Base-by-base conservation (phyloP, 148 eudicot species). In the Rhododendron vialii region DNA sequence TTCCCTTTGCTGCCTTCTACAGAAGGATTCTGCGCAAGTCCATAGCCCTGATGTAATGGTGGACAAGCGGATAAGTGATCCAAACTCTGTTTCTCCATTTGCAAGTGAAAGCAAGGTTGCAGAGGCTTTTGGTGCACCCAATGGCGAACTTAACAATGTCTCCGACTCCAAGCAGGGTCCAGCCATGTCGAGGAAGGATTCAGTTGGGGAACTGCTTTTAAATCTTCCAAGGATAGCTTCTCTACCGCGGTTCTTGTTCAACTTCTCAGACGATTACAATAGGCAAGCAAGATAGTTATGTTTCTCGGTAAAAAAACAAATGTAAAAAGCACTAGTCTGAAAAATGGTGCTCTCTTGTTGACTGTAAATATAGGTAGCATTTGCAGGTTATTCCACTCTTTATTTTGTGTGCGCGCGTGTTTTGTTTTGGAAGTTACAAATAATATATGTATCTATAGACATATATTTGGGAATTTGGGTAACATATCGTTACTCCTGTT, bases 1-100 rank as follows among this genome's bases (percentile, higher is more conserved):
- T 82, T 96, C 99, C 78, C 98, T 96, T 47, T 96, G 97, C 88
- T 96, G 99, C 91, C 98, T 96, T 78, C 91, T 96, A 24, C 99
- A 95, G 83, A 94, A 89, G 89, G 98, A 96, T 53, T 86, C 90
- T 38, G 5, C 82, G 17, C 53, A 88, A 82, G 86, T 67, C 73
- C 88, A 90, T 11, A 89, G 80, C 77, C 82, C n/a, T 4, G 79
- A 75, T 75, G 22, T 22, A n/a, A 82, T 67, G 55, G 59, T 55
- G 83, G 82, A 41, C 59, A 90, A 78, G 73, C 86, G 43, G 53
- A 73, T 30, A 47, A 79, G 84, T 47, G 90, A 84, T 18, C 15
- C 80, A 10, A 75, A 48, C 75, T 47, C 76, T 11, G 41, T 43
- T 17, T 26, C 77, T 33, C 63, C 67, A 13, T 59, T 85, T 24